These are phyloP conservation scores for Diaporthe velutina DNA, from an alignment of 2,329 filamentous ascomycete species.

Conservation along the genomic window DNA sequence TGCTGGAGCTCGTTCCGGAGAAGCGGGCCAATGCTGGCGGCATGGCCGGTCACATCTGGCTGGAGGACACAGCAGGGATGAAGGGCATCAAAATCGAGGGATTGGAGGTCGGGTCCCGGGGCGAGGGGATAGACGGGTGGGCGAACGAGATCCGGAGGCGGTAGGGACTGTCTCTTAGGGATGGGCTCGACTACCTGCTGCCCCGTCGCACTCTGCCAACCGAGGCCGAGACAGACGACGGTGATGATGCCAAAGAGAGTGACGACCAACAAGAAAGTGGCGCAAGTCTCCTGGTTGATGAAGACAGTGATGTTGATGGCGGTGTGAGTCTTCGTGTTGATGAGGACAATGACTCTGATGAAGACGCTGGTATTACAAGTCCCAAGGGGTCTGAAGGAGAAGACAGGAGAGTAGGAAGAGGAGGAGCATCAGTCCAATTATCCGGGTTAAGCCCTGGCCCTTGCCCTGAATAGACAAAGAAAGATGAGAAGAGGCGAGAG, in stretches of 20 bases:
- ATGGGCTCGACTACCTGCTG: slow-evolving; percentile 16
- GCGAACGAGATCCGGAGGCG: slow-evolving; percentile 88
- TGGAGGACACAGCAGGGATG: slow-evolving; percentile 92
- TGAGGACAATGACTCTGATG: not conserved
- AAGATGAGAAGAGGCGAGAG: not conserved
- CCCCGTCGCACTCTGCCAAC: not conserved
- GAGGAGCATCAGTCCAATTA: not conserved
- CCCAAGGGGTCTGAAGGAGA: not conserved
- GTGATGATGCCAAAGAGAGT: not conserved
- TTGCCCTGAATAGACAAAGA: slow-evolving; percentile 26
- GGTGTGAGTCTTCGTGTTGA: not conserved
- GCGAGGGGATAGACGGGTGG: slow-evolving; percentile 96
- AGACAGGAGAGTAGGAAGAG: not conserved
- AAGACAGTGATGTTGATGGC: not conserved
- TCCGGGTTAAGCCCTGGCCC: not conserved
- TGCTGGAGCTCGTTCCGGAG: slow-evolving; percentile 90
- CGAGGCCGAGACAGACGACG: not conserved
- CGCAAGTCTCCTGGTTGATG: not conserved
- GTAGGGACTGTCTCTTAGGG: slow-evolving; percentile 54
- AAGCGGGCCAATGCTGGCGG: slow-evolving; percentile 95
- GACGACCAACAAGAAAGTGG: not conserved
- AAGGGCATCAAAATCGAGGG: slow-evolving; percentile 79
- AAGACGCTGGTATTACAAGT: not conserved
- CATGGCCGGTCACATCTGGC: slow-evolving; percentile 88
- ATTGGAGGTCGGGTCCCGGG: slow-evolving; percentile 82